These are phyloP conservation scores for Cornus suecica DNA, from an alignment of 148 eudicot genomes.

Conservation along the genomic window DNA sequence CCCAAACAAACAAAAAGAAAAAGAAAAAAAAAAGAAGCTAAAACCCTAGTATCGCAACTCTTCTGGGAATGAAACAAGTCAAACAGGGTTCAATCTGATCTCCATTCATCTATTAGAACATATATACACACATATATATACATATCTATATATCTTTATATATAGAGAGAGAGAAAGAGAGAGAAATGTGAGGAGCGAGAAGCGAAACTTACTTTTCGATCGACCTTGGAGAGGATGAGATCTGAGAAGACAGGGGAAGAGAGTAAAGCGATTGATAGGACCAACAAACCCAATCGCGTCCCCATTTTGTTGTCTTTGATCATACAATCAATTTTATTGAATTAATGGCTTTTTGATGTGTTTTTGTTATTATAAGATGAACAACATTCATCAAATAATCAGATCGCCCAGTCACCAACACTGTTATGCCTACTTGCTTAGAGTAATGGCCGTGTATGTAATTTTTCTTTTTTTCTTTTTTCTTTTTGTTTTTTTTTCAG, in stretches of 20 bases:
- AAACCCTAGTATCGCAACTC: neutral
- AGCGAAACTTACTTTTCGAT: constrained; percentile 65
- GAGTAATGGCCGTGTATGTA: no score
- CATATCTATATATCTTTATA: neutral
- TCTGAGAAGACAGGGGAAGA: constrained; percentile 54
- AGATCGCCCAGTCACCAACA: no score
- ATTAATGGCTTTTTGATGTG: no score
- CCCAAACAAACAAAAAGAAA: neutral
- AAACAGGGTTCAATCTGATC: neutral
- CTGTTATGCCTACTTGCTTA: no score
- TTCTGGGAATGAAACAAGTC: neutral
- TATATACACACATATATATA: neutral
- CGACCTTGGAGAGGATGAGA: constrained; percentile 77
- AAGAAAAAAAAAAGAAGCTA: neutral
- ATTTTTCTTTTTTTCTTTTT: no score
- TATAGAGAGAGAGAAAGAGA: no score
- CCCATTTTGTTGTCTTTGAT: constrained; percentile 20
- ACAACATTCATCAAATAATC: no score
- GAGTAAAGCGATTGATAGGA: constrained; percentile 29
- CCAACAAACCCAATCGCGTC: constrained; percentile 36
- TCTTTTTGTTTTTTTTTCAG: no score
- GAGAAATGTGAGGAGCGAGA: neutral
- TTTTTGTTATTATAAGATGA: no score
- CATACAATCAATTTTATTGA: no score
- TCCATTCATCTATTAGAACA: neutral